A percentile compares a stretch with the other conserved stretches of the same genome.
These are phyloP conservation scores for Microdochium nivale DNA, from an alignment of 2,329 filamentous ascomycete genomes.

Conservation along the genomic window DNA sequence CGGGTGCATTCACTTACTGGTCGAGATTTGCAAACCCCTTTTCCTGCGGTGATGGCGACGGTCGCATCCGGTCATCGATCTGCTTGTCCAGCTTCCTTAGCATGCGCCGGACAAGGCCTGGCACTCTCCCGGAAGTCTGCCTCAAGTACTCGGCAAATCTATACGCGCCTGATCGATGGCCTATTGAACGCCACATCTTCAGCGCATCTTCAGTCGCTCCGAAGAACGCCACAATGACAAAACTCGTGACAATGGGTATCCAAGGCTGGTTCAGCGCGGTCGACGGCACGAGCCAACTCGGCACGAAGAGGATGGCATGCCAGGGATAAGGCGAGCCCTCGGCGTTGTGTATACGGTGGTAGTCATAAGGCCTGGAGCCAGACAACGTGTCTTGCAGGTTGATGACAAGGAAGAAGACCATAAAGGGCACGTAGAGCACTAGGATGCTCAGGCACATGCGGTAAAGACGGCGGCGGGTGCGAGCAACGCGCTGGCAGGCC, in stretches of 20 bases:
- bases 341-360: conserved; percentile 27
- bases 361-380: conserved; percentile 28
- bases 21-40: background rate
- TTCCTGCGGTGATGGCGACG: background rate
- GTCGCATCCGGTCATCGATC: background rate
- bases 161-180: background rate
- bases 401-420: conserved; percentile 27
- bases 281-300: conserved; percentile 30
- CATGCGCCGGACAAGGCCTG: background rate
- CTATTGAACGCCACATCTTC: conserved; percentile 33
- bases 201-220: conserved; percentile 45
- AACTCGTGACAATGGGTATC: conserved; percentile 35
- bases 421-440: conserved; percentile 40
- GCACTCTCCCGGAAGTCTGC: no score
- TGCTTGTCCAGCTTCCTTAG: background rate
- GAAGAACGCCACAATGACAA: conserved; percentile 45
- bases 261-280: conserved; percentile 36
- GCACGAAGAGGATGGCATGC: conserved; percentile 36
- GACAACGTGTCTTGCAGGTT: conserved; percentile 27
- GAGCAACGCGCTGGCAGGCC: conserved; percentile 32
- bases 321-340: conserved; percentile 26
- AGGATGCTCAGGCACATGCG: conserved; percentile 45
- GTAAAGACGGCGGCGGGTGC: conserved; percentile 44
- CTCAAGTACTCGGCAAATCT: background rate
- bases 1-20: background rate